phyloP scores from a whole-genome alignment of 139 green algal genomes.

The Chlamydomonas schloesseri region DNA sequence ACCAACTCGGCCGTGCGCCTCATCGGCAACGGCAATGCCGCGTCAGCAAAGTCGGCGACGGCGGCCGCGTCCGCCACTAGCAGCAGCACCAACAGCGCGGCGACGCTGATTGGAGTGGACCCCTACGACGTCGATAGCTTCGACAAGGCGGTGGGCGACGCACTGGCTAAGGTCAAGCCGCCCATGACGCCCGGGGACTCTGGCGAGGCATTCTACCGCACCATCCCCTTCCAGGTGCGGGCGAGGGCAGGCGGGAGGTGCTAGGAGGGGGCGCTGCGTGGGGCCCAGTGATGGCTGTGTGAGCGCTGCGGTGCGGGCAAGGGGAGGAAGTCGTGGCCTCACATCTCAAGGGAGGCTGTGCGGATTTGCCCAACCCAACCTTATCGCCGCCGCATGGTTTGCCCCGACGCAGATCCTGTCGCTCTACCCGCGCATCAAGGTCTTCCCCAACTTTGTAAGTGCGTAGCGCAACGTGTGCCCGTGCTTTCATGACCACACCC shows the following conservation, averaged over 20 bases:
- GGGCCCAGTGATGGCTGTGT: no score
- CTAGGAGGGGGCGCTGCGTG: no score
- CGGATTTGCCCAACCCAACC: no score
- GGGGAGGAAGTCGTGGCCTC: no score
- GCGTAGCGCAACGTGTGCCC: no score
- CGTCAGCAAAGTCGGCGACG: background rate
- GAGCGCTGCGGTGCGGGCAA: no score
- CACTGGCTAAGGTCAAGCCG: constrained; percentile 14
- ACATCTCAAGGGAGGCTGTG: no score
- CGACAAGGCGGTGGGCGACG: background rate
- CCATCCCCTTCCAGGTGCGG: constrained; percentile 44
- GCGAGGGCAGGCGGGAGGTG: background rate
- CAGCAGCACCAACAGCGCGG: background rate
- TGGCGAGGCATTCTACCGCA: constrained; percentile 43
- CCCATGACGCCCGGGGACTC: constrained; percentile 29
- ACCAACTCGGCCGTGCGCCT: background rate
- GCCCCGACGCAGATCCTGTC: constrained; percentile 54
- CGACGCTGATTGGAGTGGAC: background rate
- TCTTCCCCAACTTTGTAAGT: constrained; percentile 50
- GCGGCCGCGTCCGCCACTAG: background rate
- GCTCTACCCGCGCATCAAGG: constrained; percentile 59
- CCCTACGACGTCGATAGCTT: constrained; percentile 33
- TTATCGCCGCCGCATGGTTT: no score
- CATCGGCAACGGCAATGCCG: background rate
- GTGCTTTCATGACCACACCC: no score